Percentiles rank a stretch among this genome's conserved stretches.
Conservation (phyloP, 164 flowering plant species). For the Nelumbo lutea region DNA sequence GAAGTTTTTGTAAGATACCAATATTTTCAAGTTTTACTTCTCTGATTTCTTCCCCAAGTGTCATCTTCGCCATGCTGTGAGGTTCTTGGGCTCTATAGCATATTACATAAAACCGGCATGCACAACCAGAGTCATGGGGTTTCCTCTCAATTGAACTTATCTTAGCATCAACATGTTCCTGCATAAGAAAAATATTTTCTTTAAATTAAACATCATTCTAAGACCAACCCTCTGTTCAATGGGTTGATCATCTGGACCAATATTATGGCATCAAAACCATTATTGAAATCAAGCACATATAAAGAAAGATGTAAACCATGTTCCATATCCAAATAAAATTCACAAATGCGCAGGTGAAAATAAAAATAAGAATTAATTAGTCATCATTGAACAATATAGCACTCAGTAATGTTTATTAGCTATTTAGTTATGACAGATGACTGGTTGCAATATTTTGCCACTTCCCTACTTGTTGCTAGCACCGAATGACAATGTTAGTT, state of each 20-base stretch:
- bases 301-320: not conserved
- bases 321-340: not conserved
- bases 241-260: not conserved
- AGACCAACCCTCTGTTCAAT: not conserved
- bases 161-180: conserved; percentile 83
- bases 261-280: not conserved
- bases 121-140: conserved; percentile 60
- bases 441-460: too few species aligned
- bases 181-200: conserved; percentile 11
- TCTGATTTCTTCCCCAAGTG: conserved; percentile 31
- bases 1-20: conserved; percentile 61
- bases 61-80: conserved; percentile 26
- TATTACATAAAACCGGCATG: conserved; percentile 57
- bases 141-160: conserved; percentile 66
- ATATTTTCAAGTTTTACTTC: conserved; percentile 43
- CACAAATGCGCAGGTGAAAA: not conserved
- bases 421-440: too few species aligned
- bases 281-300: not conserved
- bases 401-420: too few species aligned
- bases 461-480: too few species aligned
- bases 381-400: too few species aligned
- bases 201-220: not conserved
- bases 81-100: conserved; percentile 33
- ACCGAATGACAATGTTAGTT: too few species aligned
- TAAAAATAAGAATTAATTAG: too few species aligned